Evolutionary conservation across 2,329 filamentous ascomycete genomes (phyloP).

Genomic region (Hirsutella thompsonii): DNA sequence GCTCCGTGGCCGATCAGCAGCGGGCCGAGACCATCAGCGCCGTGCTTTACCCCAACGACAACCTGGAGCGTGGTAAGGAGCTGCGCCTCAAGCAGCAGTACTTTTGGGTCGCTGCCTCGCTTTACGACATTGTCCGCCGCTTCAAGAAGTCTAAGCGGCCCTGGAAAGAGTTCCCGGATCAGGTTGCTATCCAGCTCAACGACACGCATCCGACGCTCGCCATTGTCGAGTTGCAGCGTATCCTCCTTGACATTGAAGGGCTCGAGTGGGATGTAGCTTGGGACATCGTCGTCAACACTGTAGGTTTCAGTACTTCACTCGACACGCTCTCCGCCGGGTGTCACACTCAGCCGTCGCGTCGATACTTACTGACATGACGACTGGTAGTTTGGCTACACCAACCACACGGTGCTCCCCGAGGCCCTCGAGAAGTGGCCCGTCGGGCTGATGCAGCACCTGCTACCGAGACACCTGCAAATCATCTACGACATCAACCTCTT

Average conservation of each 20-base stretch:
- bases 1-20: conserved; percentile 95
- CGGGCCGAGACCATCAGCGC: conserved; percentile 98
- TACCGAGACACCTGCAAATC: conserved; percentile 89
- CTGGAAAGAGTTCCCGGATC: conserved; percentile 87
- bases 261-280: conserved; percentile 91
- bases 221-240: conserved; percentile 89
- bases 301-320: no score
- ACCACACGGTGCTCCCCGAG: conserved; percentile 95
- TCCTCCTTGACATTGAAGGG: conserved; percentile 78
- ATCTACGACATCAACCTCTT: conserved; percentile 96
- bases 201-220: conserved; percentile 95
- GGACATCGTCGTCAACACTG: conserved; percentile 60
- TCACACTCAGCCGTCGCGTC: no score
- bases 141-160: conserved; percentile 94
- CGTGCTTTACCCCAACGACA: conserved; percentile 95
- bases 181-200: conserved; percentile 95
- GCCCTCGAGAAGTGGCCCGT: conserved; percentile 98
- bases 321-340: no score
- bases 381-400: conserved; percentile 93
- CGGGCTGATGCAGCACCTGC: conserved; percentile 76
- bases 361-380: conserved; percentile 1
- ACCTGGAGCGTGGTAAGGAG: conserved; percentile 92
- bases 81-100: conserved; percentile 97
- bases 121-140: conserved; percentile 89
- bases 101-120: conserved; percentile 96